These are phyloP conservation scores for Akebia trifoliata DNA, from an alignment of 164 flowering plant genomes.

Conservation along the genomic window DNA sequence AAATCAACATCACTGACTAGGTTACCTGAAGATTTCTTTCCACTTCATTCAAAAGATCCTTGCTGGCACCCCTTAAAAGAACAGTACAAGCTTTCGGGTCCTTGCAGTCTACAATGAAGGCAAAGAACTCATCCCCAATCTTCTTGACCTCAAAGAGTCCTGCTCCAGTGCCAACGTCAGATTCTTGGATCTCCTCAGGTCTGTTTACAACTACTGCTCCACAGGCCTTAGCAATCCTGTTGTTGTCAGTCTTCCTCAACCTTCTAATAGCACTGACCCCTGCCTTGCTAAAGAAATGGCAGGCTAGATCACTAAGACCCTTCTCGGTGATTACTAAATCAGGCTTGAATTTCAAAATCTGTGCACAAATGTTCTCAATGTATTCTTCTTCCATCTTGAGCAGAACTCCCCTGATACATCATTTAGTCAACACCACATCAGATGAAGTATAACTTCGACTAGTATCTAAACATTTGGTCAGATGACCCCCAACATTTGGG, in stretches of 20 bases:
- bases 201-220: conserved; percentile 91
- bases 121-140: conserved; percentile 92
- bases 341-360: conserved; percentile 84
- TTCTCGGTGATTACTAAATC: conserved; percentile 93
- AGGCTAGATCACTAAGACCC: conserved; percentile 93
- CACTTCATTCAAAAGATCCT: conserved; percentile 95
- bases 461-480: not conserved
- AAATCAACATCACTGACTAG: not conserved
- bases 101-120: conserved; percentile 82
- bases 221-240: conserved; percentile 94
- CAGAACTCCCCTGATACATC: conserved; percentile 45
- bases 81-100: conserved; percentile 96
- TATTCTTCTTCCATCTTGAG: conserved; percentile 93
- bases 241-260: conserved; percentile 87
- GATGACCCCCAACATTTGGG: not conserved
- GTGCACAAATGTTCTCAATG: conserved; percentile 63
- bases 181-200: conserved; percentile 95
- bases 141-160: conserved; percentile 94
- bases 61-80: conserved; percentile 91
- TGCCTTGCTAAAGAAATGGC: conserved; percentile 88
- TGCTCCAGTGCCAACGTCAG: conserved; percentile 92
- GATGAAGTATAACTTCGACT: not conserved
- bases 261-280: conserved; percentile 96
- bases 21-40: conserved; percentile 93
- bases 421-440: not conserved